These are phyloP conservation scores for Bruguiera hainesii DNA, from an alignment of 441 rosid genomes.

Conservation along the genomic window DNA sequence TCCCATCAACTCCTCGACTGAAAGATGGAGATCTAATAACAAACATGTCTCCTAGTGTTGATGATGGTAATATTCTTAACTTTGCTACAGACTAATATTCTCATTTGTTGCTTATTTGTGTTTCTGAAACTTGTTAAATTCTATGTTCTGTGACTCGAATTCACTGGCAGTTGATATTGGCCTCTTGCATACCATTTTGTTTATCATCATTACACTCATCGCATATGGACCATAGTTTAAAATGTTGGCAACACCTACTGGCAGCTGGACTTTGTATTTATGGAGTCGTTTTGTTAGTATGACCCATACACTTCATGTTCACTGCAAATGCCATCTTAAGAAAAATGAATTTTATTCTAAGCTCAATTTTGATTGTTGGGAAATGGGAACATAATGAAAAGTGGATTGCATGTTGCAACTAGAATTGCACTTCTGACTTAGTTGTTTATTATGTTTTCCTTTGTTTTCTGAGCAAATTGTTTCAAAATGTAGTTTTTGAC, in stretches of 20 bases:
- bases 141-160: background rate
- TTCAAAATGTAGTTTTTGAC: background rate
- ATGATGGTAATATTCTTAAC: constrained; percentile 41
- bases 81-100: constrained; percentile 4
- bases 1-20: constrained; percentile 75
- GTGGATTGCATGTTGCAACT: background rate
- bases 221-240: background rate
- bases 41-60: constrained; percentile 37
- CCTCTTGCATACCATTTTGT: background rate
- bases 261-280: background rate
- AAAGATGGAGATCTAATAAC: constrained; percentile 51
- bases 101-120: background rate
- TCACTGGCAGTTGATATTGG: background rate
- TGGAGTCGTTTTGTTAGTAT: background rate
- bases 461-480: background rate
- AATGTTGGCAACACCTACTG: background rate
- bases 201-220: background rate
- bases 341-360: background rate
- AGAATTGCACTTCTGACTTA: background rate
- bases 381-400: background rate
- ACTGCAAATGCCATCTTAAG: background rate
- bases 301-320: background rate
- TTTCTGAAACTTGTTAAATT: constrained; percentile 7
- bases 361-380: background rate
- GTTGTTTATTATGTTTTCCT: background rate